These are phyloP conservation scores for Globisporangium splendens DNA, from an alignment of 352 stramenopile species.

Conservation along the genomic window DNA sequence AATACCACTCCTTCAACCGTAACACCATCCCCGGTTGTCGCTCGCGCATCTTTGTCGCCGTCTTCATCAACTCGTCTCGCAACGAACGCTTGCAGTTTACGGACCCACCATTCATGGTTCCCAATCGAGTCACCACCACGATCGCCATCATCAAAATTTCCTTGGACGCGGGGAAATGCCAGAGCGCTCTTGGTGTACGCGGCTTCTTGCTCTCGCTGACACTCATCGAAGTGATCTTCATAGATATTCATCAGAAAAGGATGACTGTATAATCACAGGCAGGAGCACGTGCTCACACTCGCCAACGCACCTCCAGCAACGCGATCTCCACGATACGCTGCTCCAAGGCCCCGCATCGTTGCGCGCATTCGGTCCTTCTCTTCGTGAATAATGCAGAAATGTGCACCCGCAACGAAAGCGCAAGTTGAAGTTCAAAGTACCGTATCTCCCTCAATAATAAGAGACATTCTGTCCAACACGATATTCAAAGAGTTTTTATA, in stretches of 20 bases:
- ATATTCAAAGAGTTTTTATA: not conserved
- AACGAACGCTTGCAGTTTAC: not conserved
- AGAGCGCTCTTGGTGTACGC: not conserved
- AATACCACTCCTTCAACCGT: not conserved
- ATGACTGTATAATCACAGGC: not conserved
- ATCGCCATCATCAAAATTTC: not conserved
- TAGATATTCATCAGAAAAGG: not conserved
- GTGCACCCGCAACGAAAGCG: not conserved
- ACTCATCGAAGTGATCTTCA: conserved; percentile 6
- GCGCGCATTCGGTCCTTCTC: not conserved
- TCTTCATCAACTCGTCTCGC: not conserved
- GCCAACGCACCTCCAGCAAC: not conserved
- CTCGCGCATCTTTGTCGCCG: not conserved
- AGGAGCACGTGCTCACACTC: not conserved
- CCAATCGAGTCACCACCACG: not conserved
- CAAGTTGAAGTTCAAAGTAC: conserved; percentile 18
- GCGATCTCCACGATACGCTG: not conserved
- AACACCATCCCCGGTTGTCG: not conserved
- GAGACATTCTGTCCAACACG: not conserved
- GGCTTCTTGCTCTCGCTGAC: not conserved
- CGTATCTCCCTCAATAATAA: conserved; percentile 2
- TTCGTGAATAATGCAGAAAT: not conserved
- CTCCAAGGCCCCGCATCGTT: conserved; percentile 9
- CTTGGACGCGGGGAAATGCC: not conserved
- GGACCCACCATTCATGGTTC: not conserved